A percentile compares a stretch with the other conserved stretches of the same genome.
Conservation (phyloP, 2,329 filamentous ascomycete genomes). For the Pyrenophora graminea region DNA sequence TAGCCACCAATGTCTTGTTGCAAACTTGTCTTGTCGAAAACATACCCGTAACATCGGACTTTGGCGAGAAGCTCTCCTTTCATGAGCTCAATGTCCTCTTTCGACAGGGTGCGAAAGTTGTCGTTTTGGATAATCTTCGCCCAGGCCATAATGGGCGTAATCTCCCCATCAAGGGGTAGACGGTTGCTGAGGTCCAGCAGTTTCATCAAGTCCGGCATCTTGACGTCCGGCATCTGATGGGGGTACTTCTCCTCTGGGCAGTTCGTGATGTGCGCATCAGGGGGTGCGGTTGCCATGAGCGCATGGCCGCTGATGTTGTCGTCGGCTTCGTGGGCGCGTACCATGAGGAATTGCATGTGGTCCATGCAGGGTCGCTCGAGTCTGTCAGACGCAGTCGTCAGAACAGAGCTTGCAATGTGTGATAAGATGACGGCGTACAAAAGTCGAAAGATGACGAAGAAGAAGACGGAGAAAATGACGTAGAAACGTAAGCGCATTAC, state of each 20-base stretch:
- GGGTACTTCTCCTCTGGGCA: constrained; percentile 62
- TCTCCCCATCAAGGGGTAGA: constrained; percentile 83
- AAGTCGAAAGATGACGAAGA: constrained; percentile 20
- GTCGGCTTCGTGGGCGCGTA: constrained; percentile 55
- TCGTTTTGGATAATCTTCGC: constrained; percentile 69
- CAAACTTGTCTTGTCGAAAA: neutral
- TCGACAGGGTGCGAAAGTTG: constrained; percentile 66
- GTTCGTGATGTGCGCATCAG: constrained; percentile 64
- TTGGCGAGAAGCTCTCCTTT: constrained; percentile 76
- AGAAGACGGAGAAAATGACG: constrained; percentile 11
- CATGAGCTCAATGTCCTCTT: constrained; percentile 71
- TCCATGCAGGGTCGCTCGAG: constrained; percentile 94
- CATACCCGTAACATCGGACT: constrained; percentile 86
- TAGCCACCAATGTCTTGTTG: constrained; percentile 1
- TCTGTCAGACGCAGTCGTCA: constrained; percentile 53
- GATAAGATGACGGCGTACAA: constrained; percentile 33
- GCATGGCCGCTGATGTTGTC: constrained; percentile 79
- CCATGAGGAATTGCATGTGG: constrained; percentile 79
- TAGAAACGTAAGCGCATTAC: constrained; percentile 34
- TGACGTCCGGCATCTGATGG: constrained; percentile 75
- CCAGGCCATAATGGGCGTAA: constrained; percentile 96
- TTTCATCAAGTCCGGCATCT: constrained; percentile 75
- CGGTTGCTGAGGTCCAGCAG: constrained; percentile 82
- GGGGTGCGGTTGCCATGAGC: constrained; percentile 89
- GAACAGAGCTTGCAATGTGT: constrained; percentile 29